Base-by-base conservation (phyloP, 495 filamentous ascomycete species). In the Cairneyella variabilis region DNA sequence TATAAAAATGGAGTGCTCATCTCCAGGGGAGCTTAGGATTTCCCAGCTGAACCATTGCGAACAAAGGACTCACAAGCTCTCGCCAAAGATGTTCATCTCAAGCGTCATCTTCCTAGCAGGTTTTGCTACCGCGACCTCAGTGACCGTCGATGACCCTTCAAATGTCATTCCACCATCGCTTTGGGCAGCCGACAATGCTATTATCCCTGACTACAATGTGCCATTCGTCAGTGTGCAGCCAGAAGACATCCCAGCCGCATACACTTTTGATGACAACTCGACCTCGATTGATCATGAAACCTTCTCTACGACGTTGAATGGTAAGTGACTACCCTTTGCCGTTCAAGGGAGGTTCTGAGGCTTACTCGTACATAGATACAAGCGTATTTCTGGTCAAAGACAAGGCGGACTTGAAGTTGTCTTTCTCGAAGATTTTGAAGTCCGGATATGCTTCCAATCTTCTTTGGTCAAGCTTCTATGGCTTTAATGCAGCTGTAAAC, bases 401-500 rank as follows among this genome's bases (percentile, higher is more conserved):
- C 4, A 28, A 43, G 10, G 45, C 54, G 1, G 47, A 51, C 8
- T 16, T 57, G 34, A 40, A 57, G 12, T 26, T 57, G 3, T 50
- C 46, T 21, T 57, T 51, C 27, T 26, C 40, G 4, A 30, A 57
- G 32, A 44, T 57, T 22, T n/a, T 36, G 18, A 57, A 57, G 39
- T 50, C 25, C 10, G 54, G 54, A 3, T 57, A 57, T 28, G 18
- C 37, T 3, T 49, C 54, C 5, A 57, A 57, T 30, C 37, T 57
- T 32, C 12, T 50, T n/a, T 27, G 48, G 18, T 22, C 54, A 1
- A 57, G 54, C 21, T 57, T 57, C 22, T 57, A 40, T 16, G 54
- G 54, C n/a, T 56, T 40, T 38, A 56, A 50, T 25, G 43, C 53
- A 17, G 53, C 53, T 0, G 43, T 55, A 7, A 55, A 55, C 32